phyloP scores from a whole-genome alignment of 163 green algal species.

The Coccomyxa subellipsoidea region DNA sequence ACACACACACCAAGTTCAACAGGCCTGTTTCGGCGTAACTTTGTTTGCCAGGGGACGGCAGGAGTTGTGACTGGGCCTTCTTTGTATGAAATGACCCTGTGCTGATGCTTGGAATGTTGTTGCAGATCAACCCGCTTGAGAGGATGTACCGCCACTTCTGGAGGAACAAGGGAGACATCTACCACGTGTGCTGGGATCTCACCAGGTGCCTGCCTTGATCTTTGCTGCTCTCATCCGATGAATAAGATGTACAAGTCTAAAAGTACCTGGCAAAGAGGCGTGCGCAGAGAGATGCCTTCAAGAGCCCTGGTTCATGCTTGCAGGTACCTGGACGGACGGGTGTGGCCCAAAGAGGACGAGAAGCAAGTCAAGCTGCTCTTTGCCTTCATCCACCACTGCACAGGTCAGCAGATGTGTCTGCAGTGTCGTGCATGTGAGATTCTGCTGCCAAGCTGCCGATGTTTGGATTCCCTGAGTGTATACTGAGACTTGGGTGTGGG shows the following conservation, averaged over 20 bases:
- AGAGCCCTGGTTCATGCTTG: neutral
- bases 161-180: constrained; percentile 25
- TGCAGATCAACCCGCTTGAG: constrained; percentile 12
- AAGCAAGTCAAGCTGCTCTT: constrained; percentile 20
- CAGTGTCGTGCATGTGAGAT: neutral
- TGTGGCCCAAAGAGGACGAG: constrained; percentile 26
- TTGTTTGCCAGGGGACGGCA: no score
- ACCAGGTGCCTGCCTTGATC: constrained; percentile 3
- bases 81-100: no score
- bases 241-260: no score
- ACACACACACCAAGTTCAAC: no score
- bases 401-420: neutral
- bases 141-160: constrained; percentile 20
- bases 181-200: constrained; percentile 14
- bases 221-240: no score
- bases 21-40: no score
- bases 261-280: no score
- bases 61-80: no score
- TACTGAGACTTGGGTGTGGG: neutral
- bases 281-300: neutral
- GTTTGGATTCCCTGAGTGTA: no score
- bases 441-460: no score
- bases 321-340: constrained; percentile 23
- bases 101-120: no score
- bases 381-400: constrained; percentile 28